phyloP scores from a whole-genome alignment of 148 eudicot genomes.

The Rhododendron ovatum region DNA sequence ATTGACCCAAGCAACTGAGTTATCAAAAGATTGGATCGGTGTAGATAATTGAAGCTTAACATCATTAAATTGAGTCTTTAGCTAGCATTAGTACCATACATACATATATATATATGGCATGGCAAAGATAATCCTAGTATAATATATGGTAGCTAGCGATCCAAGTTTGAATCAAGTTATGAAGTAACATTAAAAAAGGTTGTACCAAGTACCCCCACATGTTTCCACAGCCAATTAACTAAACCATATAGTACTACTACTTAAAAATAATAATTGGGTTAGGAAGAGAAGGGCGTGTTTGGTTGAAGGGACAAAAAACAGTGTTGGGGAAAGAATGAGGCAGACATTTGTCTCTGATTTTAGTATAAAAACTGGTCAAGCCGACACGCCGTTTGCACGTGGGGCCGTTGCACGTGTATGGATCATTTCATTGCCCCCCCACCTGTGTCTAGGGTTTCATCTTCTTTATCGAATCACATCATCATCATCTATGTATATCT shows the following conservation, averaged over 20 bases:
- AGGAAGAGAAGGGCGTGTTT: conserved; percentile 2
- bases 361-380: neutral
- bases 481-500: neutral
- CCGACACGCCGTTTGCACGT: conserved; percentile 15
- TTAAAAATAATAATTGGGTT: neutral
- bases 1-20: neutral
- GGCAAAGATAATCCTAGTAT: neutral
- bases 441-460: neutral
- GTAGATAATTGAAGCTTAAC: too few relatives aligned
- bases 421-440: conserved; percentile 3
- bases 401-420: conserved; percentile 14
- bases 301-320: neutral
- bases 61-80: too few relatives aligned
- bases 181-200: neutral
- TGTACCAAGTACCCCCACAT: neutral
- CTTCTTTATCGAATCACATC: neutral
- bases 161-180: neutral
- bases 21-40: too few relatives aligned
- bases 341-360: conserved; percentile 1
- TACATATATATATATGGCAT: neutral
- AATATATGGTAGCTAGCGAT: neutral
- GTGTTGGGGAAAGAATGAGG: neutral
- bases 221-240: neutral
- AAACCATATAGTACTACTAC: neutral
- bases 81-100: too few relatives aligned